Evolutionary conservation across 495 filamentous ascomycete species (phyloP).

Genomic region (Hypoxylon trugodes): DNA sequence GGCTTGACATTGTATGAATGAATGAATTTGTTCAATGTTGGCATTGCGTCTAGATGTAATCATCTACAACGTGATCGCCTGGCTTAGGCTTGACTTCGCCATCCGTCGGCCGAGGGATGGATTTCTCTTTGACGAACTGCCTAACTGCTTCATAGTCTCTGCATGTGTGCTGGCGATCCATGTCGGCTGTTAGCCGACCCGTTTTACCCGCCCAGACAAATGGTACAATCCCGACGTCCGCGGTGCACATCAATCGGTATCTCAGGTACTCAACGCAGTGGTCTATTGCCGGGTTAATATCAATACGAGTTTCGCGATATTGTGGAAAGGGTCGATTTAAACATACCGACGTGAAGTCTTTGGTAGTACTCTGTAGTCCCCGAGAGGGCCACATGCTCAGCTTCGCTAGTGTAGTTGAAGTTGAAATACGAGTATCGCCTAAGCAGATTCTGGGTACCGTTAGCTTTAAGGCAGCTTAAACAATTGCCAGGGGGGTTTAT

Average conservation of each 20-base stretch:
- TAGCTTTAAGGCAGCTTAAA: not conserved
- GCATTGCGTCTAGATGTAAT: constrained; percentile 16
- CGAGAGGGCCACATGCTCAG: constrained; percentile 16
- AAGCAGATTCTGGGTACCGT: constrained; percentile 16
- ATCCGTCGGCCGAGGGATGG: constrained; percentile 8
- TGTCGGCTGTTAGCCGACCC: constrained; percentile 15
- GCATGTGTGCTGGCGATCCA: constrained; percentile 23
- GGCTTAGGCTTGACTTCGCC: constrained; percentile 23
- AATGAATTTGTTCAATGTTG: not conserved
- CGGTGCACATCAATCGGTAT: constrained; percentile 26
- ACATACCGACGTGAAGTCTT: constrained; percentile 22
- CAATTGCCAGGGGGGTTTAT: too few relatives aligned
- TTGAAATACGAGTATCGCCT: constrained; percentile 27
- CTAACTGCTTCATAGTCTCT: constrained; percentile 22
- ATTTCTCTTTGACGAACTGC: constrained; percentile 8
- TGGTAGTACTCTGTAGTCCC: constrained; percentile 18
- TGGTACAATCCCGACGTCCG: constrained; percentile 21
- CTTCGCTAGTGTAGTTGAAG: constrained; percentile 27
- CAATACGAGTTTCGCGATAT: not conserved
- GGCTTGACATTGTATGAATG: too few relatives aligned
- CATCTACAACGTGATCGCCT: constrained; percentile 26
- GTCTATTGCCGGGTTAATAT: constrained; percentile 8
- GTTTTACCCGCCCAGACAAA: constrained; percentile 22
- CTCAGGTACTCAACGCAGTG: constrained; percentile 27
- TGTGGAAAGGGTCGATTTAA: not conserved